Conservation (phyloP, 164 flowering plant genomes). For the Piper longum region DNA sequence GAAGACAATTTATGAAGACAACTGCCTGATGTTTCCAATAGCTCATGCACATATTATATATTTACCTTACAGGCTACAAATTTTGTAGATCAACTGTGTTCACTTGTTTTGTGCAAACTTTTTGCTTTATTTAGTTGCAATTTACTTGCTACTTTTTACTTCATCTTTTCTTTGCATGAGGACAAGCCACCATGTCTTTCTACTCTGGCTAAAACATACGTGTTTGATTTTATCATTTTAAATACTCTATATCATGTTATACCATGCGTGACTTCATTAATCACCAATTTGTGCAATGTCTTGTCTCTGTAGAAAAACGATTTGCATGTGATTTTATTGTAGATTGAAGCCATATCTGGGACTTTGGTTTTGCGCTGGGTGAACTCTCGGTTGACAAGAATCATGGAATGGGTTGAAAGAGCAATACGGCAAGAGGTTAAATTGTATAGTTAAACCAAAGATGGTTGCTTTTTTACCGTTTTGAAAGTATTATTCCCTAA, state of each 20-base stretch:
- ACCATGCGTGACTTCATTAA: not conserved
- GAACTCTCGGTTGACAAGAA: conserved; percentile 81
- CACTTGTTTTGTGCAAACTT: not conserved
- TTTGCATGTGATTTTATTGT: not conserved
- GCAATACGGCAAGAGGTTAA: conserved; percentile 86
- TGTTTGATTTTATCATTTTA: not conserved
- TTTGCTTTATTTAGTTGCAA: too few species aligned
- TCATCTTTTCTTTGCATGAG: not conserved
- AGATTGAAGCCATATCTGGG: conserved; percentile 83
- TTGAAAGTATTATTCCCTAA: too few species aligned
- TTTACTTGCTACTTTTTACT: not conserved
- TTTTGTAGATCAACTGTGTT: not conserved
- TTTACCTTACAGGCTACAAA: not conserved
- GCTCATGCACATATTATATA: too few species aligned
- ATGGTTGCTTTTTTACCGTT: not conserved
- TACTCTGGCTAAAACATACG: too few species aligned
- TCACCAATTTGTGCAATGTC: not conserved
- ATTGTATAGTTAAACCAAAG: not conserved
- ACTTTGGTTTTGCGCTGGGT: conserved; percentile 93
- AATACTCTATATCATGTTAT: not conserved
- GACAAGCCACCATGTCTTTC: not conserved
- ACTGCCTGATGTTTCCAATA: too few species aligned
- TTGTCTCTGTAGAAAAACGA: not conserved
- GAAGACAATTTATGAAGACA: not conserved
- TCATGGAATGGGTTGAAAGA: conserved; percentile 81